phyloP scores from a whole-genome alignment of 2,329 filamentous ascomycete species.

The Venturia carpophila region DNA sequence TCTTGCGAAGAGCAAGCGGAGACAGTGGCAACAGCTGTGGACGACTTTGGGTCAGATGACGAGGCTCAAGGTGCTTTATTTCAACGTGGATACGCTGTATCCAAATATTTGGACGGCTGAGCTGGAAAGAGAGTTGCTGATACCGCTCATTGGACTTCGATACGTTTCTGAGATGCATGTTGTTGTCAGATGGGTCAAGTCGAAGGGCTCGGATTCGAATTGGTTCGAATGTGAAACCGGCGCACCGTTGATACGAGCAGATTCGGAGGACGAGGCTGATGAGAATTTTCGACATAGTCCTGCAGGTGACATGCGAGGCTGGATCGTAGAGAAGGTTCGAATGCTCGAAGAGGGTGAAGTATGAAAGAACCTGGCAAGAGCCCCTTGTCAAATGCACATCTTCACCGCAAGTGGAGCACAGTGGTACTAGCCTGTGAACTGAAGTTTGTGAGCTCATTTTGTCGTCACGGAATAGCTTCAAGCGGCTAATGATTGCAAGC shows the following conservation, averaged over 20 bases:
- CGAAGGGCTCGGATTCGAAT: background rate
- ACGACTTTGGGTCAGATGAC: slow-evolving; percentile 3
- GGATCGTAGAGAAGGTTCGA: background rate
- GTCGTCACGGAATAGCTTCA: background rate
- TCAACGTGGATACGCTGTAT: slow-evolving; percentile 17
- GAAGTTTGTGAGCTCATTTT: background rate
- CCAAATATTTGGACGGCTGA: slow-evolving; percentile 10
- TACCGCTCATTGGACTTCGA: background rate
- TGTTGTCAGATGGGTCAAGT: slow-evolving; percentile 7
- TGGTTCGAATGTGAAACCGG: background rate
- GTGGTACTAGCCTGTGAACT: background rate
- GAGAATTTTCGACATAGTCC: background rate
- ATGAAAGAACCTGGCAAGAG: background rate
- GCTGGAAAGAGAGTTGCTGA: slow-evolving; percentile 5
- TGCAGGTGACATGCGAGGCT: background rate
- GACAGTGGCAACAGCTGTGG: slow-evolving; percentile 11
- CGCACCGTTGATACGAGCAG: background rate
- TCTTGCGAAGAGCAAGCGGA: background rate
- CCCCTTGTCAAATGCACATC: background rate
- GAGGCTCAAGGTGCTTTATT: slow-evolving; percentile 11
- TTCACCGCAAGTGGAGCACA: background rate
- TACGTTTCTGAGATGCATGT: slow-evolving; percentile 1
- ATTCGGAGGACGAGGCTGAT: background rate
- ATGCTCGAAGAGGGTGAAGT: background rate
- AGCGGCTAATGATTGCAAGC: too few species aligned